Percentiles rank a stretch among this genome's conserved stretches.
These are phyloP conservation scores for Hyphodiscus sp. DNA, from an alignment of 2,329 filamentous ascomycete species.

Conservation along the genomic window DNA sequence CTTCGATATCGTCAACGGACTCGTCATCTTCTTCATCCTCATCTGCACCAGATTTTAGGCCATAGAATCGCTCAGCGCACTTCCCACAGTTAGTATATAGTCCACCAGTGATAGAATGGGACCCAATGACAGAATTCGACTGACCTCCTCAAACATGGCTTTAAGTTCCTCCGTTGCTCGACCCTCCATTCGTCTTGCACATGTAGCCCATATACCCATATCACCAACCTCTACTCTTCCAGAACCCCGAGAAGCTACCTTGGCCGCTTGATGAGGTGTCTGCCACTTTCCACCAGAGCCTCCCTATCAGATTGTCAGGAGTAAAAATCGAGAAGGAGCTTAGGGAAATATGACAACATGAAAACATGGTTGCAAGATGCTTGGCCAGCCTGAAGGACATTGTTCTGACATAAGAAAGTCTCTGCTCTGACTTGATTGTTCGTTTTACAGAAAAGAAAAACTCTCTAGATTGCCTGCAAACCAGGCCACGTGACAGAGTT, in stretches of 20 bases:
- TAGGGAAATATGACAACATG: too few relatives aligned
- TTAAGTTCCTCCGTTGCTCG: conserved; percentile 63
- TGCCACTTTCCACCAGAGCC: conserved; percentile 54
- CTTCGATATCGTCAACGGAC: conserved; percentile 60
- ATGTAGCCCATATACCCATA: conserved; percentile 72
- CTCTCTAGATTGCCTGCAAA: too few relatives aligned
- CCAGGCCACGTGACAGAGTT: too few relatives aligned
- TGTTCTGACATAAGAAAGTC: too few relatives aligned
- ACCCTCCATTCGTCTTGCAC: conserved; percentile 62
- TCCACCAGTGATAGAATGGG: not conserved
- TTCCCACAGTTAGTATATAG: conserved; percentile 30
- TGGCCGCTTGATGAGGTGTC: conserved; percentile 51
- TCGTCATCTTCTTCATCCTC: conserved; percentile 38
- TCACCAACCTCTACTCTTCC: conserved; percentile 60
- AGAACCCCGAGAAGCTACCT: conserved; percentile 36
- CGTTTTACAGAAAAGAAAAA: too few relatives aligned
- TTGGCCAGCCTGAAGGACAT: too few relatives aligned
- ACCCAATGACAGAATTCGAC: conserved; percentile 18
- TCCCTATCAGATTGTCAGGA: conserved; percentile 23
- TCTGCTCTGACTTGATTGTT: too few relatives aligned
- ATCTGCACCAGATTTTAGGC: conserved; percentile 30
- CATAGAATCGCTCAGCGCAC: conserved; percentile 60
- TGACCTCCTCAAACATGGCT: conserved; percentile 59
- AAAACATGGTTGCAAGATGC: too few relatives aligned
- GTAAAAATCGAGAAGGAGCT: not conserved